Conservation (phyloP, 2,329 filamentous ascomycete species). For the Calonectria ilicicola region DNA sequence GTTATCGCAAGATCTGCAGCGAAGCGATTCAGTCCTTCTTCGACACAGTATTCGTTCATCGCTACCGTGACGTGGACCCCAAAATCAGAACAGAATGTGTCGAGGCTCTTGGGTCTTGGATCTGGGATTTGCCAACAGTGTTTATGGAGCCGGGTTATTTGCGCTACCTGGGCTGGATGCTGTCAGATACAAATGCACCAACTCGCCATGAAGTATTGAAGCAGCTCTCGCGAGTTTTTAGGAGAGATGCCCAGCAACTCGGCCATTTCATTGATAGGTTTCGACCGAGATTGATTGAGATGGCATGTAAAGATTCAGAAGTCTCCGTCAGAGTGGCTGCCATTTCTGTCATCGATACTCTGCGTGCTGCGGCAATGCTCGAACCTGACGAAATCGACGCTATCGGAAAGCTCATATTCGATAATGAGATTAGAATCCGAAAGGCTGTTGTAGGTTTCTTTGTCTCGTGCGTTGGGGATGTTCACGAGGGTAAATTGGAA, state of each 20-base stretch:
- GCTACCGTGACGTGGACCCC: constrained; percentile 93
- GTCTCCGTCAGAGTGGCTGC: constrained; percentile 82
- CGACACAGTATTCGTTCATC: constrained; percentile 92
- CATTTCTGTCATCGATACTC: constrained; percentile 83
- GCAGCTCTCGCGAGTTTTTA: constrained; percentile 84
- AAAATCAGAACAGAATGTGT: constrained; percentile 91
- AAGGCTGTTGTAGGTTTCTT: constrained; percentile 94
- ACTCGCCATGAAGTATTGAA: constrained; percentile 89
- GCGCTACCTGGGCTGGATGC: constrained; percentile 94
- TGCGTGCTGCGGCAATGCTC: constrained; percentile 86
- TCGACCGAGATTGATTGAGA: constrained; percentile 87
- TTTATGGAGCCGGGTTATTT: constrained; percentile 94
- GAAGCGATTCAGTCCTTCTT: constrained; percentile 86
- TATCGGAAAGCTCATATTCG: constrained; percentile 89
- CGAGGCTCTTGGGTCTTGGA: constrained; percentile 89
- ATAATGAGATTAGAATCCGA: constrained; percentile 84
- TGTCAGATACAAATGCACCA: constrained; percentile 82
- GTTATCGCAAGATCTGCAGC: constrained; percentile 77
- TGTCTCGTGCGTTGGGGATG: constrained; percentile 84
- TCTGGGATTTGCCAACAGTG: constrained; percentile 82
- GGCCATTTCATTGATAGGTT: constrained; percentile 96
- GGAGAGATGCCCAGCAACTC: constrained; percentile 83
- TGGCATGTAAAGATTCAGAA: constrained; percentile 89
- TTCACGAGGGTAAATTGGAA: constrained; percentile 83
- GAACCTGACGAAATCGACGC: constrained; percentile 93